These are phyloP conservation scores for Fusarium xylarioides DNA, from an alignment of 2,329 filamentous ascomycete genomes.

Conservation along the genomic window DNA sequence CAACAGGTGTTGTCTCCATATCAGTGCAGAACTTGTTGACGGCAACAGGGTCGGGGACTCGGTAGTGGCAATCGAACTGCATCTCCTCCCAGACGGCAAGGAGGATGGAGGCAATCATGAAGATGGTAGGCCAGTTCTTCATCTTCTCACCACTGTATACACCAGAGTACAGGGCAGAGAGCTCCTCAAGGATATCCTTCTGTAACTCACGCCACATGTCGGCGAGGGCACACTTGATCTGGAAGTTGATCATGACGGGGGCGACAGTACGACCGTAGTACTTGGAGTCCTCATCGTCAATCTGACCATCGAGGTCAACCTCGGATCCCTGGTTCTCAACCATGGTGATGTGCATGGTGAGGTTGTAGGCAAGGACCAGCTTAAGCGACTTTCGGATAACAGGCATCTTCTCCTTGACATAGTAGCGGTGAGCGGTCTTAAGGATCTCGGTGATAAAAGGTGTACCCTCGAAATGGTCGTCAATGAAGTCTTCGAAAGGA, in stretches of 20 bases:
- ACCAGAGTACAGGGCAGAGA: constrained; percentile 92
- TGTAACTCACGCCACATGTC: constrained; percentile 98
- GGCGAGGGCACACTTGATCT: constrained; percentile 96
- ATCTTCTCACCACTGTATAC: constrained; percentile 97
- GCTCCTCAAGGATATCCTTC: constrained; percentile 94
- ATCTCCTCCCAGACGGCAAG: constrained; percentile 98
- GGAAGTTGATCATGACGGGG: constrained; percentile 99
- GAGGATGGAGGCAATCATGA: constrained; percentile 93
- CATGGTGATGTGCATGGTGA: constrained; percentile 94
- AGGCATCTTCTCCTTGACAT: constrained; percentile 84
- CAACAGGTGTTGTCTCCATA: constrained; percentile 96
- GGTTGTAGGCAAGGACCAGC: constrained; percentile 93
- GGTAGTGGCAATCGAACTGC: constrained; percentile 98
- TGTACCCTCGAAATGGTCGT: constrained; percentile 95
- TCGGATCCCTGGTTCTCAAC: constrained; percentile 89
- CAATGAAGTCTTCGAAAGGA: constrained; percentile 91
- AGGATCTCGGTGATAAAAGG: constrained; percentile 95
- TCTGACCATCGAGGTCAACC: constrained; percentile 79
- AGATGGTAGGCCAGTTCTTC: constrained; percentile 99
- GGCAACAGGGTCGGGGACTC: constrained; percentile 81
- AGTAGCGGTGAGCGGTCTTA: constrained; percentile 95
- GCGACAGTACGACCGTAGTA: constrained; percentile 91
- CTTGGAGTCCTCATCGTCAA: constrained; percentile 85
- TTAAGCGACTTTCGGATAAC: constrained; percentile 96
- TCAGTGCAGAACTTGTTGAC: constrained; percentile 96